These are phyloP conservation scores for Phytophthora quininea DNA, from an alignment of 352 stramenopile genomes.

Conservation along the genomic window DNA sequence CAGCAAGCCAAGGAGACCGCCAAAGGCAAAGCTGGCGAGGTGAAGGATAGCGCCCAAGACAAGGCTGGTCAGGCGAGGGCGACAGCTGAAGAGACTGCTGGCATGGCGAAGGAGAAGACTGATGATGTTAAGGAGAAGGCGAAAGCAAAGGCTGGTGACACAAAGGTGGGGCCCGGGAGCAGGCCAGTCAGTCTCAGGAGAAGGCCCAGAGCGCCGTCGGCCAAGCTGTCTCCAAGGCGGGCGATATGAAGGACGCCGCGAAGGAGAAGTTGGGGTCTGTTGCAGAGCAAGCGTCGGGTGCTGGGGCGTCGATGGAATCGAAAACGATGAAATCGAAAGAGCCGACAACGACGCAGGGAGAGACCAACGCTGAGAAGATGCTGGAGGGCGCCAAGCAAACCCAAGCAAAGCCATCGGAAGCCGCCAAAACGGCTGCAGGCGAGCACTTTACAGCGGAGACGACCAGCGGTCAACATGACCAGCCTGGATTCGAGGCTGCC, in stretches of 20 bases:
- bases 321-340: constrained; percentile 28
- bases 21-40: constrained; percentile 22
- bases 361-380: constrained; percentile 17
- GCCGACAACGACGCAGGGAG: constrained; percentile 15
- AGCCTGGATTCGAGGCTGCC: constrained; percentile 11
- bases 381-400: constrained; percentile 25
- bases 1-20: constrained; percentile 27
- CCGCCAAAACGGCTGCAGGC: constrained; percentile 19
- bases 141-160: constrained; percentile 19
- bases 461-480: constrained; percentile 6
- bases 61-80: constrained; percentile 15
- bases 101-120: constrained; percentile 11
- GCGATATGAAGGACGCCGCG: constrained; percentile 20
- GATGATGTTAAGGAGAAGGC: constrained; percentile 21
- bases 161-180: constrained; percentile 14
- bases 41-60: constrained; percentile 11
- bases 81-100: constrained; percentile 4
- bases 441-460: constrained; percentile 7
- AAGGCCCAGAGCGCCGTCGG: constrained; percentile 14
- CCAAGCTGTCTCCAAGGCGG: constrained; percentile 12
- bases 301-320: constrained; percentile 8
- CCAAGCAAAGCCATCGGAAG: constrained; percentile 23
- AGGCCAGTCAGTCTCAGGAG: constrained; percentile 15
- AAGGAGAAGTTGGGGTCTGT: constrained; percentile 20
- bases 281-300: constrained; percentile 19